Base-by-base conservation (phyloP, 202 grass and related monocot species). In the Schoenoplectus tabernaemontani region DNA sequence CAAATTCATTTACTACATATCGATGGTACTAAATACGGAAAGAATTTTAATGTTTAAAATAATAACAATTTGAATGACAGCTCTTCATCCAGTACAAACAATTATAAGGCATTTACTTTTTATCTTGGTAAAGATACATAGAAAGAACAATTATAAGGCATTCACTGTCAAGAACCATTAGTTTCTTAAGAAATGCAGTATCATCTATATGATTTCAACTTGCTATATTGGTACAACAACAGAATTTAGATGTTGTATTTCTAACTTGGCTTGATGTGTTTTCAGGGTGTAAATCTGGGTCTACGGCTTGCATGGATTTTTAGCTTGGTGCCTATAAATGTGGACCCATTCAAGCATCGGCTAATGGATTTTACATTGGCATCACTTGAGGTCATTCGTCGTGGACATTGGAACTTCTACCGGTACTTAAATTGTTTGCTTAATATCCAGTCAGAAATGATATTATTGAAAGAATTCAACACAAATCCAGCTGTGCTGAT, bases 351-450 rank as follows among this genome's bases (percentile, higher is more conserved):
- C 16, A 57, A 86, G 66, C 57, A 86, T 20, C 78, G 84, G 34
- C 34, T 77, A 67, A 56, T 82, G 42, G 67, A 86, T 58, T 86
- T 86, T 67, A 4, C 75, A 20, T 66, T 86, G 20, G 84, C 84
- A 38, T 86, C 84, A 47, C 30, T 82, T 16, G 73, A 87, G 80
- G 41, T 83, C 62, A 73, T 87, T 51, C 72, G 72, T 62, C 80
- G 80, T 24, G 80, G 85, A 10, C 81, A 87, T 54, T 87, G 81
- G 85, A 87, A 83, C 28, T 83, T 87, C 28, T 87, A 83, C 32
- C 56, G 85, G 85, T 87, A 75, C 61, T 80, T 80, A 64, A 43
- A 43, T 59, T 33, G 48, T 7, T 77, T 16, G 54, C 19, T 78
- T 74, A n/a, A 34, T 2, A 74, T 74, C 44, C 33, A 13, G 43